These are phyloP conservation scores for Physaria fendleri DNA, from an alignment of 345 rosid genomes.

Conservation along the genomic window DNA sequence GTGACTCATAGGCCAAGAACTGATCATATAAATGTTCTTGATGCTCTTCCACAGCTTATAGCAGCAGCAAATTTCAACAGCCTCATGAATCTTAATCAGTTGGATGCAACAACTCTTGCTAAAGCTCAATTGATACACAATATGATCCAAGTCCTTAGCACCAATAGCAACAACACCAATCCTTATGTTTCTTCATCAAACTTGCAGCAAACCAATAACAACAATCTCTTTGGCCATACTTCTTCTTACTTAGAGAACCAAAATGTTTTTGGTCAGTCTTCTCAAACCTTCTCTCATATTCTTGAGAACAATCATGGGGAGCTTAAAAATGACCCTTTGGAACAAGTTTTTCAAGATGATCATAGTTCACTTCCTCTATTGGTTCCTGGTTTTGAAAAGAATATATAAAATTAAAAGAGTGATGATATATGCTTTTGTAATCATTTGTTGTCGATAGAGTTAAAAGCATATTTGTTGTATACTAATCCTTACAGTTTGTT, in stretches of 20 bases:
- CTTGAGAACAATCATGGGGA: slow-evolving; percentile 28
- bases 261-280: slow-evolving; percentile 20
- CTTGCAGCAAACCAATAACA: slow-evolving; percentile 32
- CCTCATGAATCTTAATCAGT: slow-evolving; percentile 32
- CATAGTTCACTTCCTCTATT: slow-evolving; percentile 35
- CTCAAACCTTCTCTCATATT: slow-evolving; percentile 28
- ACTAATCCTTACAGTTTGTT: not conserved
- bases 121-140: slow-evolving; percentile 47
- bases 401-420: not conserved
- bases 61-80: slow-evolving; percentile 49
- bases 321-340: slow-evolving; percentile 1
- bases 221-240: slow-evolving; percentile 24
- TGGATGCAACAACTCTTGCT: slow-evolving; percentile 50
- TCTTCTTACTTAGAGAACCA: slow-evolving; percentile 26
- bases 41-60: slow-evolving; percentile 45
- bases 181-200: slow-evolving; percentile 14
- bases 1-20: slow-evolving; percentile 30
- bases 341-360: slow-evolving; percentile 13
- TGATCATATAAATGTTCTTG: slow-evolving; percentile 44
- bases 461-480: not conserved
- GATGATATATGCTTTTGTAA: not conserved
- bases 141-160: slow-evolving; percentile 38
- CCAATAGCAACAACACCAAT: slow-evolving; percentile 1
- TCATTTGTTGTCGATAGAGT: slow-evolving; percentile 9
- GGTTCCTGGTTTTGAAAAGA: too few relatives aligned